These are phyloP conservation scores for Pichia kluyveri DNA, from an alignment of 805 yeast genomes.

Conservation along the genomic window DNA sequence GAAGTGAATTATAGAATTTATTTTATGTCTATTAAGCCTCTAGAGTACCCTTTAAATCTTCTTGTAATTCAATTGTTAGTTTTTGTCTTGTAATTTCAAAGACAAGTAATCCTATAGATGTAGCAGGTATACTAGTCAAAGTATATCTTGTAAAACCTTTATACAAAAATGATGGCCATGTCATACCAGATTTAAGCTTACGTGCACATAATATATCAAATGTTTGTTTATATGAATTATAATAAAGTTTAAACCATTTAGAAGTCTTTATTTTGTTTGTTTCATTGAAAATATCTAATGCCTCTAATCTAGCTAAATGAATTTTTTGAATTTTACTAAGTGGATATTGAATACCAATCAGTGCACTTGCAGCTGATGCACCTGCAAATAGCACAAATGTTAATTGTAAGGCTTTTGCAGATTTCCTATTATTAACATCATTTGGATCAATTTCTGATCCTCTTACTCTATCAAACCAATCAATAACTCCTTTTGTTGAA, in stretches of 20 bases:
- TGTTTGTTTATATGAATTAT: slow-evolving; percentile 71
- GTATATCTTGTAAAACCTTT: slow-evolving; percentile 72
- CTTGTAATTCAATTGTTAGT: slow-evolving; percentile 23
- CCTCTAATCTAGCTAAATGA: slow-evolving; percentile 72
- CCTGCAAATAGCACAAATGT: slow-evolving; percentile 75
- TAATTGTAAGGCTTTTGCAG: slow-evolving; percentile 46
- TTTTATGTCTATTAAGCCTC: slow-evolving; percentile 1
- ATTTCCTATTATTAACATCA: slow-evolving; percentile 15
- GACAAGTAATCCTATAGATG: slow-evolving; percentile 76
- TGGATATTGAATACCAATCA: slow-evolving; percentile 79
- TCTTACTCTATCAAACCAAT: slow-evolving; percentile 17
- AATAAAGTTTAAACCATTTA: slow-evolving; percentile 42
- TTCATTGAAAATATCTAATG: slow-evolving; percentile 55
- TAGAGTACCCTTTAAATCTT: slow-evolving; percentile 5
- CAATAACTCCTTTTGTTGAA: slow-evolving; percentile 35
- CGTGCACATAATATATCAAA: slow-evolving; percentile 48
- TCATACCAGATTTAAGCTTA: slow-evolving; percentile 42
- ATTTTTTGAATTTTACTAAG: slow-evolving; percentile 69
- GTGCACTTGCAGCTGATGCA: slow-evolving; percentile 70
- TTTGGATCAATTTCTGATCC: slow-evolving; percentile 14
- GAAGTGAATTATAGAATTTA: background rate
- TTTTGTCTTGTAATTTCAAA: slow-evolving; percentile 67
- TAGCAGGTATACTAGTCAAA: slow-evolving; percentile 73
- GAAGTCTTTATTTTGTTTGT: slow-evolving; percentile 18
- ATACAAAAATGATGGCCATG: slow-evolving; percentile 63